A percentile compares a stretch with the other conserved stretches of the same genome.
phyloP scores from a whole-genome alignment of 257 asterid genomes.

The Gynochthodes officinalis region DNA sequence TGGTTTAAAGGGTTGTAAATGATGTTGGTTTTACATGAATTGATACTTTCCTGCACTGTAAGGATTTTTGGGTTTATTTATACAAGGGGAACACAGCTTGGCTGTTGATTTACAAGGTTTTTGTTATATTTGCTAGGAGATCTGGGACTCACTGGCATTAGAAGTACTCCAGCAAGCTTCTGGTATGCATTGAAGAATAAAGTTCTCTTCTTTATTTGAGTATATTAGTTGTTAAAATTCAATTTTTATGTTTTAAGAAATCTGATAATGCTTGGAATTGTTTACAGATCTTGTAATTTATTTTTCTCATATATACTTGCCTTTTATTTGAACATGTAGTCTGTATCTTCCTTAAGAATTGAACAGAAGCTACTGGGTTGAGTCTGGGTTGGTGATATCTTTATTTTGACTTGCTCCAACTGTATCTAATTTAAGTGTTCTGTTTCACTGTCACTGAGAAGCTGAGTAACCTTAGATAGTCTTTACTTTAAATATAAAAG shows the following conservation, averaged over 20 bases:
- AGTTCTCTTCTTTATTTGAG: background rate
- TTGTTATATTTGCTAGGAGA: constrained; percentile 39
- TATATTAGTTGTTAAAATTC: background rate
- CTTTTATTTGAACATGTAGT: background rate
- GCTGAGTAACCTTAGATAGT: background rate
- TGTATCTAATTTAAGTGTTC: background rate
- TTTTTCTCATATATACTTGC: background rate
- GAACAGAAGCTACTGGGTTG: background rate
- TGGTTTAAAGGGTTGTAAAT: background rate
- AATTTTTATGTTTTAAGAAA: background rate
- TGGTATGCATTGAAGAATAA: constrained; percentile 40
- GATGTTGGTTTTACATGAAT: background rate
- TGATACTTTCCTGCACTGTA: background rate
- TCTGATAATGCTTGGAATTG: background rate
- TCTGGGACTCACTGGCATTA: constrained; percentile 86
- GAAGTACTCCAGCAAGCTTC: constrained; percentile 82
- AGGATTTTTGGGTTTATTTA: background rate
- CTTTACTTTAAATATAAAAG: background rate
- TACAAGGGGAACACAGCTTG: background rate
- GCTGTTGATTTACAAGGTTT: constrained; percentile 10
- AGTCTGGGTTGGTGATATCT: background rate
- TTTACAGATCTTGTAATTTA: background rate
- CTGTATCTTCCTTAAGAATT: background rate
- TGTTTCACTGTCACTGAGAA: background rate
- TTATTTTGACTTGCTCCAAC: background rate